These are phyloP conservation scores for Podaxis sp. DNA, from an alignment of 768 basidiomycete genomes.

Conservation along the genomic window DNA sequence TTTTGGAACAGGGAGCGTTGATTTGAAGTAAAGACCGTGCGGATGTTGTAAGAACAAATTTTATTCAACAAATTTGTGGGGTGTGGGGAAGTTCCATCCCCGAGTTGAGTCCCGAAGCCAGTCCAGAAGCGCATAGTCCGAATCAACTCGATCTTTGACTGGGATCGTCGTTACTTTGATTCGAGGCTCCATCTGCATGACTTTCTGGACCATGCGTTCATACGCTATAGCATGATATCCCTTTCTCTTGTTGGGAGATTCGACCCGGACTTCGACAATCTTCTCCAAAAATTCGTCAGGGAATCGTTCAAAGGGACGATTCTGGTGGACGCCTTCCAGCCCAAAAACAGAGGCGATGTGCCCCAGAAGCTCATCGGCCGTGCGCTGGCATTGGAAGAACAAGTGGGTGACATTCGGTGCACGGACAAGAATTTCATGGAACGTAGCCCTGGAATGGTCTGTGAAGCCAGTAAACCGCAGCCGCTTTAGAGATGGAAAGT, in stretches of 20 bases:
- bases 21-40: not conserved
- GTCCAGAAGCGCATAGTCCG: constrained; percentile 2
- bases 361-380: constrained; percentile 3
- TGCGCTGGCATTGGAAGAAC: constrained; percentile 4
- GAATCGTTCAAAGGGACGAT: not conserved
- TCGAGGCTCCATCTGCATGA: constrained; percentile 1
- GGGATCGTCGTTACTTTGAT: constrained; percentile 5
- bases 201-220: not conserved
- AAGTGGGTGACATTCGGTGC: constrained; percentile 13
- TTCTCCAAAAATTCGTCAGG: constrained; percentile 1
- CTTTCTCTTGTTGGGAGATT: constrained; percentile 9
- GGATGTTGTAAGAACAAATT: not conserved
- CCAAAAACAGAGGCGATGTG: constrained; percentile 4
- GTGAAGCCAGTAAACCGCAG: constrained; percentile 23
- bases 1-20: not conserved
- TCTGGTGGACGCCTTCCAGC: not conserved
- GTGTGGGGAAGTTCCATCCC: constrained; percentile 1
- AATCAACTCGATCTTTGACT: not conserved
- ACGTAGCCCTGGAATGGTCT: constrained; percentile 23
- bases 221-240: not conserved
- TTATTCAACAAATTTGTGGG: not conserved
- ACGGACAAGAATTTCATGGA: constrained; percentile 19
- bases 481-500: constrained; percentile 24
- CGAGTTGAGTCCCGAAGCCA: constrained; percentile 6
- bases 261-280: constrained; percentile 2